Percentiles rank a stretch among this genome's conserved stretches.
These are phyloP conservation scores for Dioscorea zingiberensis DNA, from an alignment of 106 monocot species.

Conservation along the genomic window DNA sequence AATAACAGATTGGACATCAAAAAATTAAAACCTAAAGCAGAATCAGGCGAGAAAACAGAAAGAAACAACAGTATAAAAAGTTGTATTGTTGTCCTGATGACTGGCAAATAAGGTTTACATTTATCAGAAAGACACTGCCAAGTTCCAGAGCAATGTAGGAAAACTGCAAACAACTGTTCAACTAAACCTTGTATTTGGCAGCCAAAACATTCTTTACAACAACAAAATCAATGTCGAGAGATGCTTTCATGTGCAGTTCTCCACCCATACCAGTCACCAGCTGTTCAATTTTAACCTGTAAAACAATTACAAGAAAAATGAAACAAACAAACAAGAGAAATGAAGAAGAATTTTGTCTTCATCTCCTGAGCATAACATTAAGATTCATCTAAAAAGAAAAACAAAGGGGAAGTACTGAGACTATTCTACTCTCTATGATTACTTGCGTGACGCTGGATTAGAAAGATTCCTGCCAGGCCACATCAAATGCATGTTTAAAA, in stretches of 20 bases:
- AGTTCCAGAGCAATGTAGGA: neutral
- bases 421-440: too few relatives aligned
- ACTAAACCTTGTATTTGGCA: slow-evolving; percentile 79
- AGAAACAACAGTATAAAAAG: too few relatives aligned
- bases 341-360: neutral
- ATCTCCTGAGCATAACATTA: neutral
- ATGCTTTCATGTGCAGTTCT: slow-evolving; percentile 38
- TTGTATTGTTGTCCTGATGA: too few relatives aligned
- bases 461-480: too few relatives aligned
- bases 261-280: slow-evolving; percentile 89
- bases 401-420: neutral
- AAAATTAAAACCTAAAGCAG: too few relatives aligned
- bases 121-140: neutral
- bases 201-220: slow-evolving; percentile 86
- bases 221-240: slow-evolving; percentile 77
- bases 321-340: neutral
- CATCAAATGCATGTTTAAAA: too few relatives aligned
- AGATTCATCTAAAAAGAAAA: neutral
- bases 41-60: too few relatives aligned
- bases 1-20: too few relatives aligned
- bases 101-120: too few relatives aligned
- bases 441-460: too few relatives aligned
- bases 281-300: slow-evolving; percentile 57
- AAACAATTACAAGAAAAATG: neutral
- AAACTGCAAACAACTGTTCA: neutral